These are phyloP conservation scores for Fusarium pseudocircinatum DNA, from an alignment of 2,329 filamentous ascomycete genomes.

Conservation along the genomic window DNA sequence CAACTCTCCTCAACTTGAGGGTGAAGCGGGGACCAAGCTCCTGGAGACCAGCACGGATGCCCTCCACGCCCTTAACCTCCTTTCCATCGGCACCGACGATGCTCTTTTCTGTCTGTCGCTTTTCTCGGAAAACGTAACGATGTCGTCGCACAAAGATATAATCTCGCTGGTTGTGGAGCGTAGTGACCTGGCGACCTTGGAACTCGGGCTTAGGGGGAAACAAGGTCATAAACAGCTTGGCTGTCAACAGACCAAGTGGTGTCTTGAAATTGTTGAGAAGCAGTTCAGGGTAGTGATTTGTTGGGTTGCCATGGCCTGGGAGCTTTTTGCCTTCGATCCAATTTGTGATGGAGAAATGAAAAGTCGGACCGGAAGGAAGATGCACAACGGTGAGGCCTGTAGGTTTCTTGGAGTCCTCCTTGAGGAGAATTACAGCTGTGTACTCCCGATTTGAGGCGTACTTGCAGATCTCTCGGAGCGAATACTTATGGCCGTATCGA, in stretches of 20 bases:
- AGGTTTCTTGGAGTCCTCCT: constrained; percentile 88
- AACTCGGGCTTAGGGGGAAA: constrained; percentile 82
- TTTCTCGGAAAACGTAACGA: constrained; percentile 92
- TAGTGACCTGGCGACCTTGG: constrained; percentile 87
- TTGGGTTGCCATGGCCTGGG: constrained; percentile 87
- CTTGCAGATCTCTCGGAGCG: constrained; percentile 85
- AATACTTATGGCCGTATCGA: constrained; percentile 89
- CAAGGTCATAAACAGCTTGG: constrained; percentile 74
- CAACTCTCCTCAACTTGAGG: constrained; percentile 87
- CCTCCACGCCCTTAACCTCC: constrained; percentile 84
- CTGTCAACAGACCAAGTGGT: constrained; percentile 86
- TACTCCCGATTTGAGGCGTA: constrained; percentile 86
- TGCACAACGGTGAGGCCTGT: constrained; percentile 85
- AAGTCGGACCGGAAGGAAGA: constrained; percentile 85
- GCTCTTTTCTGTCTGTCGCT: constrained; percentile 85
- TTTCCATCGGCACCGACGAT: constrained; percentile 85
- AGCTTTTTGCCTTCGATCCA: constrained; percentile 90
- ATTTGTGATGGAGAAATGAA: constrained; percentile 90
- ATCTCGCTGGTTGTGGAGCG: constrained; percentile 93
- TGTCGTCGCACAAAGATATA: constrained; percentile 94
- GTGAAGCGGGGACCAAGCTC: constrained; percentile 82
- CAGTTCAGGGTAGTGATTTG: constrained; percentile 90
- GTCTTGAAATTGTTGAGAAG: constrained; percentile 95
- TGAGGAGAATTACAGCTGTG: constrained; percentile 84
- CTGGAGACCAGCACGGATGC: constrained; percentile 86